Evolutionary conservation across 129 eudicot genomes (phyloP).

Genomic region (Smallanthus sonchifolius): DNA sequence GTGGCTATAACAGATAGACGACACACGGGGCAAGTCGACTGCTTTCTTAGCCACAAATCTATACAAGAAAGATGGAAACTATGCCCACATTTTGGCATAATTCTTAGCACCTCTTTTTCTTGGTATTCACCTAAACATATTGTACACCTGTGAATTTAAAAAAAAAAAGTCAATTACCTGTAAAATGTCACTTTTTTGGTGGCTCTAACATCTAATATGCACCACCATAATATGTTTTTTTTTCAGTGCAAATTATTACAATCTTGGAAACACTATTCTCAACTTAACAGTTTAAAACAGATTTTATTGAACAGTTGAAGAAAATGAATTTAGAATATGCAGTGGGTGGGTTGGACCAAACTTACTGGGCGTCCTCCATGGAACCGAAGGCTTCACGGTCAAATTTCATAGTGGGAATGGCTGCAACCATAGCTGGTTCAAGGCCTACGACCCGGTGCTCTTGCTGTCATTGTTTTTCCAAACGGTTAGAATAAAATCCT

Average conservation of each 20-base stretch:
- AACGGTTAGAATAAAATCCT: constrained; percentile 2
- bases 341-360: constrained; percentile 2
- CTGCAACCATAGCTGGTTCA: constrained; percentile 81
- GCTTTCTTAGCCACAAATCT: constrained; percentile 82
- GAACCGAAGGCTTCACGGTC: constrained; percentile 76
- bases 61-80: constrained; percentile 90
- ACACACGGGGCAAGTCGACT: constrained; percentile 95
- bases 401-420: constrained; percentile 87
- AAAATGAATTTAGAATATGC: background rate
- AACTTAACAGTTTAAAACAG: background rate
- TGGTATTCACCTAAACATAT: constrained; percentile 89
- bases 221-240: background rate
- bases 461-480: constrained; percentile 51
- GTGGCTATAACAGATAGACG: constrained; percentile 49
- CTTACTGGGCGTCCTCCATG: constrained; percentile 83
- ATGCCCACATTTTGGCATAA: constrained; percentile 96
- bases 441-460: constrained; percentile 70
- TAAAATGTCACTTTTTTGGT: background rate
- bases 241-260: background rate
- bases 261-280: background rate
- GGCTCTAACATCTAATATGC: background rate
- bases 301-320: background rate
- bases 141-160: constrained; percentile 58
- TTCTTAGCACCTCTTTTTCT: constrained; percentile 87
- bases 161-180: background rate